Evolutionary conservation across 805 yeast species (phyloP).

Genomic region (Ogataea haglerorum): DNA sequence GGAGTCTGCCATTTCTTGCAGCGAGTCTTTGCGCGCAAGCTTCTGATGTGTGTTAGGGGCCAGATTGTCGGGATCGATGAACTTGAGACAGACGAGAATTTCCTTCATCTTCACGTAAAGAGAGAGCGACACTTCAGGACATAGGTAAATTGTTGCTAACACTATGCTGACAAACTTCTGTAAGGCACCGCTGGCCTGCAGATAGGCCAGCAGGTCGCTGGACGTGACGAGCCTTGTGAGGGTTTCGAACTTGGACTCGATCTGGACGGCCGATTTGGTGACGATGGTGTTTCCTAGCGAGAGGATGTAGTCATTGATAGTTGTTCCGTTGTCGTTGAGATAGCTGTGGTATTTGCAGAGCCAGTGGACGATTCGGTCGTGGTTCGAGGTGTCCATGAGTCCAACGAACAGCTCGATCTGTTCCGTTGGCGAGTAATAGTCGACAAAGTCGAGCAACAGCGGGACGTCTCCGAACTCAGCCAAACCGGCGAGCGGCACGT

Average conservation of each 20-base stretch:
- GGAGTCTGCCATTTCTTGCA: conserved; percentile 2
- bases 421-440: conserved; percentile 15
- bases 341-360: neutral
- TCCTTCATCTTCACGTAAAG: conserved; percentile 28
- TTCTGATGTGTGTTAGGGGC: conserved; percentile 1
- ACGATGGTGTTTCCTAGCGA: conserved; percentile 13
- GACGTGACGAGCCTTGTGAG: conserved; percentile 1
- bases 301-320: conserved; percentile 20
- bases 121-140: conserved; percentile 25
- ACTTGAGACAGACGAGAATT: conserved; percentile 18
- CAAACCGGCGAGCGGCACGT: conserved; percentile 21
- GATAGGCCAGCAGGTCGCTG: neutral
- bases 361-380: neutral
- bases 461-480: conserved; percentile 11
- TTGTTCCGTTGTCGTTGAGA: conserved; percentile 1
- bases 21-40: neutral
- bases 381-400: conserved; percentile 2
- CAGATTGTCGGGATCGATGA: conserved; percentile 6
- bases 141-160: conserved; percentile 23
- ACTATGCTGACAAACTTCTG: conserved; percentile 19
- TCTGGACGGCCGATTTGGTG: no score
- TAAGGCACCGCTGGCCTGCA: neutral
- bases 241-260: neutral
- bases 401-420: conserved; percentile 20
- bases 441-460: conserved; percentile 22